Evolutionary conservation across 495 filamentous ascomycete genomes (phyloP).

Genomic region (Barbatosphaeria neglecta): DNA sequence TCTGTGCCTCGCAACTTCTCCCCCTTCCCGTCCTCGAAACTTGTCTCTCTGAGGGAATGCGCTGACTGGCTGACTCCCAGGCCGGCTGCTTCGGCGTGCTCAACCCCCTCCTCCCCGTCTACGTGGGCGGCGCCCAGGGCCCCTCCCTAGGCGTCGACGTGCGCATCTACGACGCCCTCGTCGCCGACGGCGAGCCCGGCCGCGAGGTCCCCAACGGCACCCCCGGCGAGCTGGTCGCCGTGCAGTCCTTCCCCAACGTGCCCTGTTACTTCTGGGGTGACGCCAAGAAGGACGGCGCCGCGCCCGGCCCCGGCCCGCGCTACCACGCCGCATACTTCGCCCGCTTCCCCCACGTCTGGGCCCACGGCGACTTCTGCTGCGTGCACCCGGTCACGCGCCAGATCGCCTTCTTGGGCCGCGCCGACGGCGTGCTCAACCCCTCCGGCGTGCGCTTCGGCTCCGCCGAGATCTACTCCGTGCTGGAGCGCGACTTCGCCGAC

Average conservation of each 20-base stretch:
- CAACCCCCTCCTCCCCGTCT: conserved; percentile 60
- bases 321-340: conserved; percentile 65
- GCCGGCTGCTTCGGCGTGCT: conserved; percentile 56
- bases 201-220: conserved; percentile 43
- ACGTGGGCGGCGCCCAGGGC: conserved; percentile 59
- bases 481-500: conserved; percentile 53
- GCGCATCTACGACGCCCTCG: conserved; percentile 55
- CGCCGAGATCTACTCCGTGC: conserved; percentile 66
- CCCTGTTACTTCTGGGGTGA: conserved; percentile 64
- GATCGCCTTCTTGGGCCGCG: conserved; percentile 63
- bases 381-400: conserved; percentile 56
- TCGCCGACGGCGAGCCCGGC: conserved; percentile 41
- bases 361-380: conserved; percentile 67
- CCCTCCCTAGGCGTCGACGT: conserved; percentile 51
- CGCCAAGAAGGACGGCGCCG: conserved; percentile 17
- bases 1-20: no score
- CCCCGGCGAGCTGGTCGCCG: conserved; percentile 63
- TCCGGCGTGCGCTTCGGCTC: conserved; percentile 78
- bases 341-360: conserved; percentile 64
- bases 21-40: no score
- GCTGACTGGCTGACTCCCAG: no score
- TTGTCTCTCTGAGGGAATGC: no score
- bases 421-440: conserved; percentile 85
- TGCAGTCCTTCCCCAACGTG: conserved; percentile 58
- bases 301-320: conserved; percentile 35